A percentile compares a stretch with the other conserved stretches of the same genome.
These are phyloP conservation scores for Mycena alexandri DNA, from an alignment of 768 basidiomycete species.

Conservation along the genomic window DNA sequence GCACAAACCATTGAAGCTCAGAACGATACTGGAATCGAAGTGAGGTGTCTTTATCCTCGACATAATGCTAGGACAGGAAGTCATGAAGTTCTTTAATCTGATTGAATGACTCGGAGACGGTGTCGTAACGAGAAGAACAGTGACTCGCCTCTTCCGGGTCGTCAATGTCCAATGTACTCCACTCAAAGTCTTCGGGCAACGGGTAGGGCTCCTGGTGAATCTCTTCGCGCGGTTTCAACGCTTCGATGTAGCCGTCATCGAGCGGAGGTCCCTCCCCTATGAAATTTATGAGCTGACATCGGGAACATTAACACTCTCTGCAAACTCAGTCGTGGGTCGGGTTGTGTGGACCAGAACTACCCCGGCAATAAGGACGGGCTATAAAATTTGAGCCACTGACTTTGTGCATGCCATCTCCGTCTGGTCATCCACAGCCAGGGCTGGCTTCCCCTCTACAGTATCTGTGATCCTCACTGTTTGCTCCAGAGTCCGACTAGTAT, in stretches of 20 bases:
- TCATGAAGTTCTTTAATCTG: constrained; percentile 94
- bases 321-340: constrained; percentile 89
- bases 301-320: not conserved
- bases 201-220: constrained; percentile 91
- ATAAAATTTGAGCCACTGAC: constrained; percentile 53
- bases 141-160: constrained; percentile 76
- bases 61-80: constrained; percentile 92
- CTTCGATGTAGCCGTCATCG: constrained; percentile 92
- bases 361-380: constrained; percentile 14
- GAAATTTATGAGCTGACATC: constrained; percentile 9
- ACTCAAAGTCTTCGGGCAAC: constrained; percentile 93
- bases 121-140: constrained; percentile 1
- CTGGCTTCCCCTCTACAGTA: constrained; percentile 86
- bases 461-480: constrained; percentile 92
- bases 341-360: constrained; percentile 98
- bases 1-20: constrained; percentile 95
- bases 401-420: constrained; percentile 93
- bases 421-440: constrained; percentile 77
- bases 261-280: constrained; percentile 74
- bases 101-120: constrained; percentile 24
- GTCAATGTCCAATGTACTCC: constrained; percentile 85
- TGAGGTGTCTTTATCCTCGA: constrained; percentile 94
- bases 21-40: constrained; percentile 97
- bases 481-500: constrained; percentile 67
- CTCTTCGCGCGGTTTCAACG: constrained; percentile 78